Base-by-base conservation (phyloP, 2,329 filamentous ascomycete genomes). In the Nemania sp. region DNA sequence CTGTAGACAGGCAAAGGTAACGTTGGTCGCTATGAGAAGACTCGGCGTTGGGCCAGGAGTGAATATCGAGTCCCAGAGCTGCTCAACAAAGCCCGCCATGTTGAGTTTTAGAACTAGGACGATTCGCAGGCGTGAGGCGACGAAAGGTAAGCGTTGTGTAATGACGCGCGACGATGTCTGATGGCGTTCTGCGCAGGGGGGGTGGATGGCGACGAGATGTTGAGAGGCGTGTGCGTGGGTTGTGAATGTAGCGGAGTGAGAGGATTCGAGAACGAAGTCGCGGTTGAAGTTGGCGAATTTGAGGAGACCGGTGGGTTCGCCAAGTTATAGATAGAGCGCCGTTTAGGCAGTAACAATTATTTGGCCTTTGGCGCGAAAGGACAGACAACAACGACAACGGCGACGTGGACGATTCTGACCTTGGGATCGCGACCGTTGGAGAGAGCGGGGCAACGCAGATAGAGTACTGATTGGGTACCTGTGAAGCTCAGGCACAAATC, bases 31-130 rank as follows among this genome's bases (percentile, higher is more conserved):
- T 72, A 93, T 79, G 58, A 98, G 84, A 65, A 99, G 87, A 49
- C 91, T 90, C 13, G 91, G 91, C 0, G 93, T 97, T 48, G 94
- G 87, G 59, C 95, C 95, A 0, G 94, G 91, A 5, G 90, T 95
- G 83, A 98, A 97, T 81, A 98, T 88, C 72, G 91, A 96, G 73
- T 90, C 85, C 90, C 92, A 96, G 62, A 97, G 89, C 68, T 93
- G 86, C 72, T 87, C 82, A 64, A 96, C 71, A 76, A 89, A 88
- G 69, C 79, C 74, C 13, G 86, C 79, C 85, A 88, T 88, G 68
- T 49, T 71, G 56, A n/a, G 40, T 37, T 54, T 42, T 17, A 32
- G 32, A 45, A 32, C 29, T n/a, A 40, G 29, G 20, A 40, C 47
- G 17, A 39, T 42, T 62, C 47, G 60, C 35, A 46, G 37, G 20